Conservation (phyloP, 2,329 filamentous ascomycete genomes). For the Arthrobotrys sinensis region DNA sequence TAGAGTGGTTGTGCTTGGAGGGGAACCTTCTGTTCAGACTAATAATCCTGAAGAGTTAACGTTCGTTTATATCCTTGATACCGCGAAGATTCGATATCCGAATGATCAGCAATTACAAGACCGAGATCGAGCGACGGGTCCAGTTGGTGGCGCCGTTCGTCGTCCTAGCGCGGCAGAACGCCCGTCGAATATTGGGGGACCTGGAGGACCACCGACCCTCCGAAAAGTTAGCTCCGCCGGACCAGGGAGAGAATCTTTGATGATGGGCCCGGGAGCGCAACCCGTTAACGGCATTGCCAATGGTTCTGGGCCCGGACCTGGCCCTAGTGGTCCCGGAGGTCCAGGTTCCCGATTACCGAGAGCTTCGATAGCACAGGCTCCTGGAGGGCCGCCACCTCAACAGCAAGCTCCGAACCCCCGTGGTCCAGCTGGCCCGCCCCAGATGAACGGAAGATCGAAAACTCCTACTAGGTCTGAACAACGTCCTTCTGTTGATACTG, state of each 20-base stretch:
- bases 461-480: constrained; percentile 71
- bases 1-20: constrained; percentile 90
- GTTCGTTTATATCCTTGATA: constrained; percentile 92
- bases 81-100: constrained; percentile 95
- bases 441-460: constrained; percentile 67
- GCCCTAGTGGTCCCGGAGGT: constrained; percentile 59
- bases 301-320: not conserved
- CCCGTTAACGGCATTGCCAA: constrained; percentile 66
- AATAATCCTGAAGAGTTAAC: constrained; percentile 86
- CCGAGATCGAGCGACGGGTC: constrained; percentile 47
- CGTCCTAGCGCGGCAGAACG: constrained; percentile 64
- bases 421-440: constrained; percentile 55
- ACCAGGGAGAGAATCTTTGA: constrained; percentile 60
- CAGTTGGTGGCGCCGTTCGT: constrained; percentile 27
- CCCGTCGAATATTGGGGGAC: constrained; percentile 65
- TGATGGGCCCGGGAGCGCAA: constrained; percentile 53
- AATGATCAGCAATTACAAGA: constrained; percentile 75
- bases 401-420: constrained; percentile 76
- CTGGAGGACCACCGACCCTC: constrained; percentile 61
- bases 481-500: constrained; percentile 68
- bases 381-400: constrained; percentile 76
- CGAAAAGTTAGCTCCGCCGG: constrained; percentile 60
- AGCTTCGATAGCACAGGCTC: constrained; percentile 74
- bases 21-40: constrained; percentile 90
- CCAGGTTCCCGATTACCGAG: constrained; percentile 74